These are phyloP conservation scores for Rutidosis leptorrhynchoides DNA, from an alignment of 129 eudicot genomes.

Conservation along the genomic window DNA sequence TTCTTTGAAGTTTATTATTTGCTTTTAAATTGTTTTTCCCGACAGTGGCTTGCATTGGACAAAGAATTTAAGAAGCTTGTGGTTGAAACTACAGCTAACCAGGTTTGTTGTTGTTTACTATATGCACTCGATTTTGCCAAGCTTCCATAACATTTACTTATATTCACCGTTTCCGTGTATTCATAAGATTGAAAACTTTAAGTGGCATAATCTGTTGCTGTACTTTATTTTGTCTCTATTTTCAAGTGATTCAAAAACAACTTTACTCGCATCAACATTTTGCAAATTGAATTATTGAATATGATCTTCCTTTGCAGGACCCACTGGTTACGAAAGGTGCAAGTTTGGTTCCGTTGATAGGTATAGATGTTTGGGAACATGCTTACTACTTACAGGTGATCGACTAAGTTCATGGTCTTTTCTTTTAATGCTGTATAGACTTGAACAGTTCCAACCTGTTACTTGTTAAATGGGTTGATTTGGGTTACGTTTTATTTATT, in stretches of 20 bases:
- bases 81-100: conserved; percentile 90
- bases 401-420: background rate
- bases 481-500: no score
- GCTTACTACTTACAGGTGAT: conserved; percentile 97
- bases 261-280: background rate
- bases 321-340: conserved; percentile 89
- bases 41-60: conserved; percentile 94
- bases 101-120: conserved; percentile 41
- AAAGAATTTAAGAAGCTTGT: conserved; percentile 83
- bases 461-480: background rate
- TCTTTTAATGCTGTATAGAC: background rate
- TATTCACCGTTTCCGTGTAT: background rate
- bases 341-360: conserved; percentile 76
- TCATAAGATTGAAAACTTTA: background rate
- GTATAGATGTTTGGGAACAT: conserved; percentile 99
- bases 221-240: background rate
- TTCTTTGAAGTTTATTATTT: conserved; percentile 4
- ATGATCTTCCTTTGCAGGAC: conserved; percentile 49
- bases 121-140: conserved; percentile 4
- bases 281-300: background rate
- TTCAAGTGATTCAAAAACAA: background rate
- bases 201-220: background rate
- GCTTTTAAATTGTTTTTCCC: conserved; percentile 13
- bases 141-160: background rate
- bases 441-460: background rate